phyloP scores from a whole-genome alignment of 1,284 basidiomycete genomes.

The Ganoderma boninense region DNA sequence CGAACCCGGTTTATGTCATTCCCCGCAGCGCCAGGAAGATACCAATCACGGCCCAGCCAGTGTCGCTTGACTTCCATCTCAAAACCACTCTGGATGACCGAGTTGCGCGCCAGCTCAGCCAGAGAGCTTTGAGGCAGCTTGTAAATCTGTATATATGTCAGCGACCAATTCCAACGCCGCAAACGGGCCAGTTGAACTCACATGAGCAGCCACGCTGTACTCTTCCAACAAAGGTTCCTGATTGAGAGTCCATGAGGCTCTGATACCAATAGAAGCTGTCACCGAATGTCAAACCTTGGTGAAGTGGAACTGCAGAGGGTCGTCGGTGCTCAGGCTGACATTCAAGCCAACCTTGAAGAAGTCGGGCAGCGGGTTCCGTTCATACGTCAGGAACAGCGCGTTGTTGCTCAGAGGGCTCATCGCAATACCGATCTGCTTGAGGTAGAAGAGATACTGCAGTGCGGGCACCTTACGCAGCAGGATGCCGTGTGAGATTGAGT shows the following conservation, averaged over 20 bases:
- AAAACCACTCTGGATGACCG: conserved; percentile 96
- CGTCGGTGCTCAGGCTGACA: conserved; percentile 96
- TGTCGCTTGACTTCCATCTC: conserved; percentile 99
- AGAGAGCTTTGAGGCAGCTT: conserved; percentile 88
- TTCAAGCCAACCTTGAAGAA: conserved; percentile 98
- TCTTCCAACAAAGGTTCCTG: conserved; percentile 96
- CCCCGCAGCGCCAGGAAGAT: conserved; percentile 85
- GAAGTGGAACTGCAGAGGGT: conserved; percentile 95
- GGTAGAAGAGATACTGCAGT: conserved; percentile 92
- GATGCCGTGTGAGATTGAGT: conserved; percentile 99
- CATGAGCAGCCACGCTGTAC: conserved; percentile 97
- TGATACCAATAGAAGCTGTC: not conserved
- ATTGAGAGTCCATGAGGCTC: not conserved
- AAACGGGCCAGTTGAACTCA: conserved; percentile 45
- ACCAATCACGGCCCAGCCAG: conserved; percentile 94
- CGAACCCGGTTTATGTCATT: conserved; percentile 92
- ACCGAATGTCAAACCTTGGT: conserved; percentile 74
- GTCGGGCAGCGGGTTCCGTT: conserved; percentile 96
- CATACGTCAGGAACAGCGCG: conserved; percentile 96
- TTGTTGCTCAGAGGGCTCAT: conserved; percentile 99
- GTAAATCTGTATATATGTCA: conserved; percentile 70
- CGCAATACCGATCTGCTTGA: conserved; percentile 96
- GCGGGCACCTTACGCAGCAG: conserved; percentile 97
- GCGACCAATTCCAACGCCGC: not conserved
- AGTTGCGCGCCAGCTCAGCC: conserved; percentile 94